These are phyloP conservation scores for Fusarium xylarioides DNA, from an alignment of 2,329 filamentous ascomycete species.

Conservation along the genomic window DNA sequence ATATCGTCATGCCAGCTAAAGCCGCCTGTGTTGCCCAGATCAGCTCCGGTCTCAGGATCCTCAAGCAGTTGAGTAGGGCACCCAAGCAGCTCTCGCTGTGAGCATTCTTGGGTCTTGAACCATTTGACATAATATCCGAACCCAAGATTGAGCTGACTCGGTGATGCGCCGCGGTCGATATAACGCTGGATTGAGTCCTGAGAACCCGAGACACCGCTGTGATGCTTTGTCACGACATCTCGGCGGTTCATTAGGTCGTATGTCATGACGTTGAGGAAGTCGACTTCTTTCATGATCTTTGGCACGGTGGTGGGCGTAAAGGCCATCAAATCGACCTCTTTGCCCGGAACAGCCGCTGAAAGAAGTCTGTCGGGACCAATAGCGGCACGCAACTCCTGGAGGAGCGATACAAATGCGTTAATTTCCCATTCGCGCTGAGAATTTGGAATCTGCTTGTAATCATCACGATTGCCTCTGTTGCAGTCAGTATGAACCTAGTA, in stretches of 20 bases:
- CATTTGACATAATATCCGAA: conserved; percentile 75
- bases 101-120: conserved; percentile 61
- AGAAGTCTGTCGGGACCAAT: conserved; percentile 67
- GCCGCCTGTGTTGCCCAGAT: conserved; percentile 64
- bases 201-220: conserved; percentile 68
- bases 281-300: conserved; percentile 65
- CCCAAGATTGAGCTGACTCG: conserved; percentile 67
- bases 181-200: conserved; percentile 66
- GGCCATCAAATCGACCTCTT: conserved; percentile 72
- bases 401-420: conserved; percentile 68
- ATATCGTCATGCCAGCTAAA: conserved; percentile 69
- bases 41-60: conserved; percentile 64
- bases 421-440: conserved; percentile 68
- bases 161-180: conserved; percentile 60
- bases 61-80: conserved; percentile 67
- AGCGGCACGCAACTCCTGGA: conserved; percentile 65
- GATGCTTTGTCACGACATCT: conserved; percentile 70
- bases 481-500: background rate
- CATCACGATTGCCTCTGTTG: conserved; percentile 71
- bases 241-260: conserved; percentile 78
- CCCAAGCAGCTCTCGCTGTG: conserved; percentile 56
- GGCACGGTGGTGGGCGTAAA: conserved; percentile 68
- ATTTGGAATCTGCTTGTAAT: conserved; percentile 74
- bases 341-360: conserved; percentile 74
- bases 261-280: conserved; percentile 75